Evolutionary conservation across 495 filamentous ascomycete species (phyloP).

Genomic region (Emericellopsis terricola): DNA sequence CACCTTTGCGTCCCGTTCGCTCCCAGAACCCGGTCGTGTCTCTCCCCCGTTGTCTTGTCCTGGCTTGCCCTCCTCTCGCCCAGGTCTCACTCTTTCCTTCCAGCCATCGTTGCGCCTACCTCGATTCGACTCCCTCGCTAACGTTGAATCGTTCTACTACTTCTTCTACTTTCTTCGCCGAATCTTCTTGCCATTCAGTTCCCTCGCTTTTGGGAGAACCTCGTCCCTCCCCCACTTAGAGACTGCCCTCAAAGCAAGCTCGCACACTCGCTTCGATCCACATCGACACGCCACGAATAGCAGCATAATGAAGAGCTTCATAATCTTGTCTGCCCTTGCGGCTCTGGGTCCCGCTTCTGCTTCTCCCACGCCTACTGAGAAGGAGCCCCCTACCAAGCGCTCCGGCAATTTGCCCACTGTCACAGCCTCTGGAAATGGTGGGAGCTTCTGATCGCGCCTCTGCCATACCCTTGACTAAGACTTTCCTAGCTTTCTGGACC

Average conservation of each 20-base stretch:
- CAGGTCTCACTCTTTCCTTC: too few relatives aligned
- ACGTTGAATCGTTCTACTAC: too few relatives aligned
- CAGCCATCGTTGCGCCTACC: too few relatives aligned
- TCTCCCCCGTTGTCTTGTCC: too few relatives aligned
- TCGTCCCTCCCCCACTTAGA: not conserved
- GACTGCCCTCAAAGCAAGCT: not conserved
- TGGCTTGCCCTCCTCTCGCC: too few relatives aligned
- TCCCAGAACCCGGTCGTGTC: too few relatives aligned
- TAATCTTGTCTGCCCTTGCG: constrained; percentile 33
- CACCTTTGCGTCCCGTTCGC: too few relatives aligned
- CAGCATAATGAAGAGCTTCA: constrained; percentile 35
- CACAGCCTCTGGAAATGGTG: constrained; percentile 30
- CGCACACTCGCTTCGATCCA: too few relatives aligned
- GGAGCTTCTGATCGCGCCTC: constrained; percentile 1
- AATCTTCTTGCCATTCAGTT: not conserved
- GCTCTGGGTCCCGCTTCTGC: constrained; percentile 34
- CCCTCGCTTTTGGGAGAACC: not conserved
- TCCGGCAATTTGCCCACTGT: constrained; percentile 19
- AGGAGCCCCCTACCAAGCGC: constrained; percentile 34
- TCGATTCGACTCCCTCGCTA: too few relatives aligned
- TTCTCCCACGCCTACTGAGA: constrained; percentile 37
- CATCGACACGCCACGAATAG: too few relatives aligned
- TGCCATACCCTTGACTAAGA: not conserved
- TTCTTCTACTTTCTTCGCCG: not conserved
- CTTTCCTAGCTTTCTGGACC: constrained; percentile 59